Conservation (phyloP, 2,329 filamentous ascomycete genomes). For the Cordyceps tenuipes region DNA sequence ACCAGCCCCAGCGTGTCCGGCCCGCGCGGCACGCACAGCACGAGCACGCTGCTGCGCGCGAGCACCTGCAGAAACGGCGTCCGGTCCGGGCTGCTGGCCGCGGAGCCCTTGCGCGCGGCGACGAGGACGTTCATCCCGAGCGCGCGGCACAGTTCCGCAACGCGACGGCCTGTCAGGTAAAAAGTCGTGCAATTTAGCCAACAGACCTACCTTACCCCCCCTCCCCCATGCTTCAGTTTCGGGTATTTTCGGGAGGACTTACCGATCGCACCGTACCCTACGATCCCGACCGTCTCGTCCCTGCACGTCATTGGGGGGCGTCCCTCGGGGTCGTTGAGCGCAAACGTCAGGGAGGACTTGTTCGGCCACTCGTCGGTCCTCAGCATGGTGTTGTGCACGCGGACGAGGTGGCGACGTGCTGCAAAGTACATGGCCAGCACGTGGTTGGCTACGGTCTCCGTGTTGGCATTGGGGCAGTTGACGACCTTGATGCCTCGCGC, state of each 20-base stretch:
- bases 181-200: background rate
- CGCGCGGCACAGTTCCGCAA: slow-evolving; percentile 16
- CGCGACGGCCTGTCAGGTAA: slow-evolving; percentile 15
- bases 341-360: slow-evolving; percentile 14
- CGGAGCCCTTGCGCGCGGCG: slow-evolving; percentile 16
- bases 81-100: background rate
- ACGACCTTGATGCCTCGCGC: slow-evolving; percentile 63
- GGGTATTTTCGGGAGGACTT: background rate
- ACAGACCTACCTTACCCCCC: background rate
- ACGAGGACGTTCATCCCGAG: slow-evolving; percentile 20
- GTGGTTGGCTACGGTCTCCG: slow-evolving; percentile 65
- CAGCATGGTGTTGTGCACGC: slow-evolving; percentile 4
- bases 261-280: slow-evolving; percentile 19
- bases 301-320: slow-evolving; percentile 19
- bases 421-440: slow-evolving; percentile 62
- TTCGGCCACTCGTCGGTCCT: slow-evolving; percentile 12
- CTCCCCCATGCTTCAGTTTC: too few species aligned
- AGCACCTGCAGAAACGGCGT: slow-evolving; percentile 17
- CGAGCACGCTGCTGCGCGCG: slow-evolving; percentile 17
- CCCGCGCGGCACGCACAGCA: slow-evolving; percentile 19
- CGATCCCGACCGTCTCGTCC: slow-evolving; percentile 20
- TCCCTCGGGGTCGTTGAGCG: slow-evolving; percentile 15
- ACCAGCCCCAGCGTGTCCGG: slow-evolving; percentile 17
- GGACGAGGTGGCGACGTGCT: slow-evolving; percentile 12
- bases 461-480: slow-evolving; percentile 65